Base-by-base conservation (phyloP, 345 rosid species). In the Sapria himalayana region DNA sequence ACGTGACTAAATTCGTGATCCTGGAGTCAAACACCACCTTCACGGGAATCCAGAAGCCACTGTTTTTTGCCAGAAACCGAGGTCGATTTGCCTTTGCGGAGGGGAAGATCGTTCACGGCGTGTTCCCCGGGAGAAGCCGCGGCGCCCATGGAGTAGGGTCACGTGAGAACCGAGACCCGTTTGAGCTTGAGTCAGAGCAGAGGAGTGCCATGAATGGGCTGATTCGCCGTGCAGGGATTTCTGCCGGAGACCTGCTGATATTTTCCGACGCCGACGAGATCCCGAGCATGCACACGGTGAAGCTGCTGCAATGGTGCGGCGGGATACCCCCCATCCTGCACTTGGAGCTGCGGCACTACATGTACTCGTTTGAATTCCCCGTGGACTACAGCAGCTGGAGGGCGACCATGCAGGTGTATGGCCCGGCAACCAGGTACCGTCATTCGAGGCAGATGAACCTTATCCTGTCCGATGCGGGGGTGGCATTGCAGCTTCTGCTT, bases 401-500 rank as follows among this genome's bases (percentile, higher is more conserved):
- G 27, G 68, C 93, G 8, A 59, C 80, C 2, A 49, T 70, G 36
- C 81, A 79, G 21, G 46, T 70, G 9, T 78, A 57, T 16, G 47
- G 59, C 20, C 53, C 57, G 4, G 36, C 57, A 61, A 73, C 81
- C 7, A 45, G 54, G n/a, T 89, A 89, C 45, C 62, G 85, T 4
- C 98, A 89, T 44, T 78, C 92, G 0, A 69, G 97, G 27, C 81
- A 66, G 48, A 53, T 76, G 0, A 65, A 81, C 36, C 40, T 66
- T 25, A 52, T 86, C n/a, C 52, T 86, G 19, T 62, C 97, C 0
- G 89, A 86, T 19, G 89, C 92, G 13, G 94, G n/a, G 94, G 11
- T 86, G 97, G 94, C 97, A 86, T 54, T 86, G 92, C 27, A 78
- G 97, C 62, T 86, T 81, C 56, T 86, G 92, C 62, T 81, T 72